These are phyloP conservation scores for Cyclotella baltica DNA, from an alignment of 108 stramenopile species.

Conservation along the genomic window DNA sequence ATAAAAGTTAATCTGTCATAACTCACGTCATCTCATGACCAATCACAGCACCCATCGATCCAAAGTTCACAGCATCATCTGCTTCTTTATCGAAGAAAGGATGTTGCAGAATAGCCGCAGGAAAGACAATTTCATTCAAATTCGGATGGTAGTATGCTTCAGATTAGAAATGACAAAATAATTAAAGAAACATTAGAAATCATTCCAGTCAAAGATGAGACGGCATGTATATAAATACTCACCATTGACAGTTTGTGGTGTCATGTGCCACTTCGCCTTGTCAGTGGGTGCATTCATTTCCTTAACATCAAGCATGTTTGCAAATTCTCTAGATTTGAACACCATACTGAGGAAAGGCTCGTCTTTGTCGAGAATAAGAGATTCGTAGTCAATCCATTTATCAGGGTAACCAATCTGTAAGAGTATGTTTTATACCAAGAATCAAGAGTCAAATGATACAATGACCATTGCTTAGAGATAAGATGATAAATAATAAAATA, in stretches of 20 bases:
- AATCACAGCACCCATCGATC: slow-evolving; percentile 81
- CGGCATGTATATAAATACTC: no score
- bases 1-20: neutral
- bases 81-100: slow-evolving; percentile 86
- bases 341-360: slow-evolving; percentile 71
- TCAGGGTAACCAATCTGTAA: slow-evolving; percentile 81
- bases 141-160: neutral
- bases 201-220: neutral
- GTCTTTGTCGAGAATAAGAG: slow-evolving; percentile 44
- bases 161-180: no score
- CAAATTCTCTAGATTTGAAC: slow-evolving; percentile 66
- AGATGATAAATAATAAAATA: no score
- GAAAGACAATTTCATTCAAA: slow-evolving; percentile 83
- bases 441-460: neutral
- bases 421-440: neutral
- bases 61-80: slow-evolving; percentile 85
- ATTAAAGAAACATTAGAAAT: neutral
- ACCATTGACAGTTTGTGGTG: slow-evolving; percentile 88
- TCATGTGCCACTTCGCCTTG: slow-evolving; percentile 78
- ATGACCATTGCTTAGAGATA: no score
- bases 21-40: slow-evolving; percentile 86
- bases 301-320: slow-evolving; percentile 59
- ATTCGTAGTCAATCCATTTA: slow-evolving; percentile 79
- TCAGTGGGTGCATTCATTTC: slow-evolving; percentile 89
- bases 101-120: slow-evolving; percentile 88